Base-by-base conservation (phyloP, 73 alveolate species). In the Paraurostyla sp. region DNA sequence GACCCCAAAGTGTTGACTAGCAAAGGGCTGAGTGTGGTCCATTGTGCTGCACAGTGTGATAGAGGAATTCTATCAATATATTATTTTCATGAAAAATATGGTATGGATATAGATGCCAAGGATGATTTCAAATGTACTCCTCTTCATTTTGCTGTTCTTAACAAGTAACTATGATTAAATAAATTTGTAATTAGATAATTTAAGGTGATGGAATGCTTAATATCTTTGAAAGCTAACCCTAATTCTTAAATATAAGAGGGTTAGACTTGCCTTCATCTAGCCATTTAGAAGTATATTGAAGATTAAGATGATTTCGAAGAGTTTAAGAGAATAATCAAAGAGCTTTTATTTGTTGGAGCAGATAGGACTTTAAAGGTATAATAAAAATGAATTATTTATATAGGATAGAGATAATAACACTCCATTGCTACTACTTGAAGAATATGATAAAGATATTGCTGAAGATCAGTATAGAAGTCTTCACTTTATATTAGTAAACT, bases 31-130 rank as follows among this genome's bases (percentile, higher is more conserved):
- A 42, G 56, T 35, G 89, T 78, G n/a, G 27, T 78, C 4, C 89
- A 78, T 52, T 78, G 89, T 36, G 89, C 89, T 78, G 89, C 89
- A 16, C 40, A 78, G 30, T 33, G 33, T 30, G 89, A 78, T 32
- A 49, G 49, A 52, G 89, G 89, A 3, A 15, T 54, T 9, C 29
- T 78, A 36, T 51, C 80, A 16, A 40, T 78, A 1, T 22, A 23
- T 32, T 54, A 52, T 51, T 78, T 78, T 38, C 40, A 54, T 20
- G 0, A 52, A 78, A 32, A 38, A 2, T 78, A 51, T 32, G 25
- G 33, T 30, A 25, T 78, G 0, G 41, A 25, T 27, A 54, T 78
- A 13, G 69, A 78, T 78, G 9, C 7, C 2, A 51, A 35, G 33
- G 89, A 78, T 54, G 15, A 4, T 36, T 78, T 30, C 35, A 2